Base-by-base conservation (phyloP, 1,139 yeast species). In the Hemisphaericaspora lyxosophila region DNA sequence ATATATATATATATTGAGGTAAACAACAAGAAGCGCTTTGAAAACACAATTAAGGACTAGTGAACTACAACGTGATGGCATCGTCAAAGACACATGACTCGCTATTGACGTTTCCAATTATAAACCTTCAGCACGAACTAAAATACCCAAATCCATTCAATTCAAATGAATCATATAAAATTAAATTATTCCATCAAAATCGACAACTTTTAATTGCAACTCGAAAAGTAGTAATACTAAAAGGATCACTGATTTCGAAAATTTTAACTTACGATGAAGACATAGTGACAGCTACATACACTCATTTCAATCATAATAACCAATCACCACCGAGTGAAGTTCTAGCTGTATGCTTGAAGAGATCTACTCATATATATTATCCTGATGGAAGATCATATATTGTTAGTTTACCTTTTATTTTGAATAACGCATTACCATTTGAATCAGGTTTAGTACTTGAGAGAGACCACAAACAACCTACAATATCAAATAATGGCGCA, bases 391-490 rank as follows among this genome's bases (percentile, higher is more conserved):
- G 75, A 26, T 67, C 75, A 2, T 76, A 78, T 49, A 69, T 75
- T 4, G 73, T 80, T 19, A 79, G 78, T 47, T 70, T 86, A 42
- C 90, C 95, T 0, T 84, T 85, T 45, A 59, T 62, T 5, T 69
- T 84, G 32, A 68, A 64, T 33, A 62, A 62, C 16, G 88, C 82
- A 1, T 67, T 81, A 39, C 70, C 82, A 0, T 81, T 78, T 47
- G 81, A 78, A 33, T 70, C 72, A 16, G 95, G 96, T 0, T 51
- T 85, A n/a, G 57, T 83, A 0, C 54, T 84, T 18, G 85, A 82
- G 50, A 66, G 78, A 31, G 73, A 70, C 35, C 60, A 54, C 29
- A 50, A 47, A 13, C 33, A 24, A 22, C 20, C 31, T 25, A 16
- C 36, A 31, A 18, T 28, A 11, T 17, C 31, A 2, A 17, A 28